Base-by-base conservation (phyloP, 2,329 filamentous ascomycete genomes). In the Hypoxylon sp. region DNA sequence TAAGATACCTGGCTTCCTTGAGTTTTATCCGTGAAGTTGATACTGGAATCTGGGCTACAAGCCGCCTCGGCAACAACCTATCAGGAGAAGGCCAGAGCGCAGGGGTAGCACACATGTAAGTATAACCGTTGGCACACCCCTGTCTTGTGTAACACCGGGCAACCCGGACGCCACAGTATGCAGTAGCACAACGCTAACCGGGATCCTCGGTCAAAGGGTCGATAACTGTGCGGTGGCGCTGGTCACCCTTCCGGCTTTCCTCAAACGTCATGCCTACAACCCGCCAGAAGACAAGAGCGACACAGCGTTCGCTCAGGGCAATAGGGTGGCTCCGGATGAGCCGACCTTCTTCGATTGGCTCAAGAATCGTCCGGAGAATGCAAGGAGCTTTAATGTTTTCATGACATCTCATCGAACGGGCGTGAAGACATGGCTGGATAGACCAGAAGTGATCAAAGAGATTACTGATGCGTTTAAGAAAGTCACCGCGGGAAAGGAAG, bases 291-390 rank as follows among this genome's bases (percentile, higher is more conserved):
- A 55, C 20, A 62, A 67, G 20, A 54, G 31, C 2, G 63, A 72
- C 14, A 72, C 69, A 5, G 60, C 69, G 5, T 72, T 72, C 17
- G 69, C 66, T 2, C 49, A 60, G 17, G 69, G 63, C 0, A 69
- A 72, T n/a, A 53, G 66, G n/a, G 60, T 63, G 10, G 55, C 57
- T 11, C 55, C 65, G 0, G 63, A 67, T 11, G 63, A 66, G 22
- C 37, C 40, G 14, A 69, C 66, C 1, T 65, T 72, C 27, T 72
- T 65, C 58, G 66, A 69, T 13, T 72, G 69, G 69, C 13, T 72
- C 7, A 64, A 61, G 13, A 62, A 44, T 17, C 69, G 69, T 1
- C 69, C 69, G 17, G 57, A 72, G 8, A 62, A 72, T 42, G 69
- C 66, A 13, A 50, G 14, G 2, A 14, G 56, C n/a, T 72, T 72